A percentile compares a stretch with the other conserved stretches of the same genome.
Conservation (phyloP, 2,329 filamentous ascomycete species). For the Ceratocystis cacaofunesta region DNA sequence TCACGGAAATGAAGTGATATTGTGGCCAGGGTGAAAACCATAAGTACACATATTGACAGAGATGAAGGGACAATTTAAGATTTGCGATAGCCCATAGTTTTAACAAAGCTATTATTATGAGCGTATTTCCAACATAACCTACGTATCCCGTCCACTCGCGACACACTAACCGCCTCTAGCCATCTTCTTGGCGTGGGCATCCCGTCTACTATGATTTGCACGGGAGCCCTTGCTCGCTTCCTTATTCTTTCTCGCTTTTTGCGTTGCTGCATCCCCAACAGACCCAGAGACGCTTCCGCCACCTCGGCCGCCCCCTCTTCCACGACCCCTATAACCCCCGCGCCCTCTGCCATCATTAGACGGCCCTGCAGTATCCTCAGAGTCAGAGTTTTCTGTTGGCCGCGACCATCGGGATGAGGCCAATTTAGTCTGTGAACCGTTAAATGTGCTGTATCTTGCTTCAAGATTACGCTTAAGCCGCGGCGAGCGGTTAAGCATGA, state of each 20-base stretch:
- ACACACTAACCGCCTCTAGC: conserved; percentile 29
- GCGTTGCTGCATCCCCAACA: conserved; percentile 54
- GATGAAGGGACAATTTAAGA: background rate
- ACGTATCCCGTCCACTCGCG: background rate
- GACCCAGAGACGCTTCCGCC: conserved; percentile 49
- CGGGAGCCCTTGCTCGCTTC: conserved; percentile 68
- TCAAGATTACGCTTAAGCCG: conserved; percentile 55
- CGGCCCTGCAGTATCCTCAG: conserved; percentile 25
- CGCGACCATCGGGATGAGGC: conserved; percentile 47
- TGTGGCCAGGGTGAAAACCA: background rate
- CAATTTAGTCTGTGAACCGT: conserved; percentile 50
- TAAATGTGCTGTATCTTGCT: conserved; percentile 49
- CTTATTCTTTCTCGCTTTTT: conserved; percentile 57
- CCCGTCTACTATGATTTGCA: conserved; percentile 75
- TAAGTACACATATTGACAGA: too few relatives aligned
- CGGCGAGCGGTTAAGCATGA: conserved; percentile 67
- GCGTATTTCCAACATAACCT: background rate
- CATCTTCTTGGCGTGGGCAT: conserved; percentile 53
- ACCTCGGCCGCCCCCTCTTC: conserved; percentile 30
- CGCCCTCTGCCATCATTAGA: conserved; percentile 29
- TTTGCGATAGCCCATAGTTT: background rate
- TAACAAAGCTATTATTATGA: background rate
- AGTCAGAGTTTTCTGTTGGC: background rate
- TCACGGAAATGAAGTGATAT: background rate
- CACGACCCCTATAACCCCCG: conserved; percentile 31